Evolutionary conservation across 2,329 filamentous ascomycete genomes (phyloP), one percentile per base, ranked within the genome.

Genomic region (Colletotrichum lini): DNA sequence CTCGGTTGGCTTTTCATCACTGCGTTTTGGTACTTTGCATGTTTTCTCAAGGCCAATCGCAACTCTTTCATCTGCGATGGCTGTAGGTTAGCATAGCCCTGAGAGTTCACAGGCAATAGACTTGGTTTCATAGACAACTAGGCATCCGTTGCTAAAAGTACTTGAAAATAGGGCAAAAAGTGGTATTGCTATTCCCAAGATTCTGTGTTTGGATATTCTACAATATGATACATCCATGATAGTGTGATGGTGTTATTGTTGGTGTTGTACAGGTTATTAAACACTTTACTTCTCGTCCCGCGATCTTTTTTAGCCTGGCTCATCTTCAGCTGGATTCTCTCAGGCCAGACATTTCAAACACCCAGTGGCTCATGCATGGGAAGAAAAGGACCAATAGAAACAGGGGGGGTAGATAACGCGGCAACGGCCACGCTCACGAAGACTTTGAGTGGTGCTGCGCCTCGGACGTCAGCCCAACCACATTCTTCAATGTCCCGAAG

Each of bases 401-500:
- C 15, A 8, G 18, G 30, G 6, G 16, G 15, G 30, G 3, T 8
- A 10, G 18, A 50, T 18, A 35, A 35, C 42, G 7, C 26, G 44
- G 44, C 13, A 40, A 5, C 18, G 6, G 18, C 16, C 13, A 21
- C 13, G 53, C 35, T 68, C 44, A 50, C 4, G 44, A 65, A 15
- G 66, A 59, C 6, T 44, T 65, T 9, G 57, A 38, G 9, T 15
- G 64, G 38, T 50, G 52, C 52, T 62, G 63, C 21, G n/a, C 80
- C 12, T 78, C 68, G 12, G 81, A 79, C n/a, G 85, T 84, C 62
- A 90, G 75, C 3, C 85, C 86, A 15, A 91, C 86, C 5, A 92
- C 89, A 74, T 92, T 90, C 79, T 91, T 90, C 83, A 99, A 80
- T 66, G 90, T 97, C 1, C 96, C 96, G 84, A 99, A 99, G 44